These are phyloP conservation scores for Smittium culicis DNA, from an alignment of 371 early-diverging fungal genomes.

Conservation along the genomic window DNA sequence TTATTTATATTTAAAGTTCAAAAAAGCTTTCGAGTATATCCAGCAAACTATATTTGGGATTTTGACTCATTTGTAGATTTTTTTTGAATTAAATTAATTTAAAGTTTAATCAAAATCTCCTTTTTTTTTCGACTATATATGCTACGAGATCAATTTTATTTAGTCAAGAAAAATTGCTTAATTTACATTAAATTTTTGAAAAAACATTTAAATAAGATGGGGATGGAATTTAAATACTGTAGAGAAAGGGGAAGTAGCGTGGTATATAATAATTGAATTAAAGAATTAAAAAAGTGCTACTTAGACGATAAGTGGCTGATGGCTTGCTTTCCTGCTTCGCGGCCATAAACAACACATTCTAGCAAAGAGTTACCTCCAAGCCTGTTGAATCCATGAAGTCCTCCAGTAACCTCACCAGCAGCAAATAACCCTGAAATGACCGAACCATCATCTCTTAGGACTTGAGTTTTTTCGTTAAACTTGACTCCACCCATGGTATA, in stretches of 20 bases:
- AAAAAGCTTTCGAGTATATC: no score
- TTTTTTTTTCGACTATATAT: no score
- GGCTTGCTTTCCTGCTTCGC: constrained; percentile 66
- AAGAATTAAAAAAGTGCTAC: not conserved
- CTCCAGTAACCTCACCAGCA: constrained; percentile 78
- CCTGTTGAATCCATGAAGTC: constrained; percentile 71
- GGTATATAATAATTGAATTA: not conserved
- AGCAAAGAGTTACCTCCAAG: constrained; percentile 71
- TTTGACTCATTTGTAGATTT: no score
- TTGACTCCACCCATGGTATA: constrained; percentile 96
- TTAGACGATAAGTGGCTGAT: not conserved
- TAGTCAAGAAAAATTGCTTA: no score
- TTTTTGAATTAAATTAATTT: no score
- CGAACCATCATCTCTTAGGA: constrained; percentile 41
- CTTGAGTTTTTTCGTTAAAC: constrained; percentile 62
- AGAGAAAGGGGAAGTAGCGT: not conserved
- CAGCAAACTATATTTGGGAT: no score
- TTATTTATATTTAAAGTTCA: no score
- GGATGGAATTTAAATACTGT: no score
- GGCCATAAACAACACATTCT: constrained; percentile 93
- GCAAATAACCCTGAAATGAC: constrained; percentile 78
- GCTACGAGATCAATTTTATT: no score
- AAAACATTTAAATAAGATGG: no score
- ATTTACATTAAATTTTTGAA: no score
- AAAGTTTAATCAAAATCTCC: no score